Evolutionary conservation across 2,329 filamentous ascomycete species (phyloP), one percentile per base, ranked within the genome.

Genomic region (Aureobasidium vineae): DNA sequence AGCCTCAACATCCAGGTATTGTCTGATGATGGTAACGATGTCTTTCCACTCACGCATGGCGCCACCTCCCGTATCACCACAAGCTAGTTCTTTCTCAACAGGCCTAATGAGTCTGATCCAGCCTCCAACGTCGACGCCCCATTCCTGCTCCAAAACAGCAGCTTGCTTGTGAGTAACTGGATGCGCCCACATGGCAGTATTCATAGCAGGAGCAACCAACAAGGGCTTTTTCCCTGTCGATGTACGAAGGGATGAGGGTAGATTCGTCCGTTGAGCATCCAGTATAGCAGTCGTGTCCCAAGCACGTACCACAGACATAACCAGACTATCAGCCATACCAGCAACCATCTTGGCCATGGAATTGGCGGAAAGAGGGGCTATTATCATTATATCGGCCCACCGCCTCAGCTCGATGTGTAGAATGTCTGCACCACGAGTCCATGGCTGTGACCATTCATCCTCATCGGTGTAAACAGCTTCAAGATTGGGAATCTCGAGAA

Each of bases 161-260:
- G 97, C 78, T 70, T 97, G 91, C 69, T 85, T 86, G 59, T 79
- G 82, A 0, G 93, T 97, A 53, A 96, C 80, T 1, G 92, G 93
- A 75, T 97, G 92, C 65, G 83, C 81, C 89, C 90, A 96, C 93
- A 97, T 97, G 4, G 88, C 87, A 28, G 87, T 92, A 76, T 97
- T 97, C 91, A 97, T 96, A 36, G 90, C 88, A 1, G 89, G 88
- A 2, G 90, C 90, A 0, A 94, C 89, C 1, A 95, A 73, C 41
- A 96, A 91, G 69, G 82, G 85, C 76, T 88, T 89, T 75, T 83
- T 86, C 63, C 74, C 76, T 6, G 74, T 77, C 49, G 49, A 53
- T 40, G 63, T 53, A 67, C 45, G 57, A 28, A 54, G 70, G 71
- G 61, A 67, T 15, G 33, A 11, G 7, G 53, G 52, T 31, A 74